These are phyloP conservation scores for Clavispora fructus DNA, from an alignment of 805 yeast species.

Conservation along the genomic window DNA sequence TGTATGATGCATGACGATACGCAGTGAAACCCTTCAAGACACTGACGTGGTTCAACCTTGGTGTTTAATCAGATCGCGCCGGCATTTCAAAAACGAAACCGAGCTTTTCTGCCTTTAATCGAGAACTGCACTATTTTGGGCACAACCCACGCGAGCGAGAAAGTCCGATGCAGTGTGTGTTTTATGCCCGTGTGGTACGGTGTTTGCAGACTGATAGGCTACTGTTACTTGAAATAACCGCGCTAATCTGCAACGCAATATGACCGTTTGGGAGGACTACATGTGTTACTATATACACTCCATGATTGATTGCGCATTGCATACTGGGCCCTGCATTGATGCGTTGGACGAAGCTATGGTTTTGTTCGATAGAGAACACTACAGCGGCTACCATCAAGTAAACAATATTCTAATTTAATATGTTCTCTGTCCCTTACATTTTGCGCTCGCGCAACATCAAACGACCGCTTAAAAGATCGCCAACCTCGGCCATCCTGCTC, in stretches of 20 bases:
- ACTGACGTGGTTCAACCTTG: too few species aligned
- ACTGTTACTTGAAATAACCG: neutral
- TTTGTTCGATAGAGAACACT: neutral
- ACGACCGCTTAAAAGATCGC: slow-evolving; percentile 73
- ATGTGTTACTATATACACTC: neutral
- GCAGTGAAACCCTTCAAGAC: too few species aligned
- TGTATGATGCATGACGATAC: too few species aligned
- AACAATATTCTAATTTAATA: neutral
- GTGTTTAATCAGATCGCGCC: too few species aligned
- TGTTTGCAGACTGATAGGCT: neutral
- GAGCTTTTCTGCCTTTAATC: too few species aligned
- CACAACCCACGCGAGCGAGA: too few species aligned
- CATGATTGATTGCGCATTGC: neutral
- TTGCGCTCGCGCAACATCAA: slow-evolving; percentile 30
- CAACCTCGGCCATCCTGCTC: slow-evolving; percentile 52
- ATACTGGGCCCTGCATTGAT: neutral
- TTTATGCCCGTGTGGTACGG: too few species aligned
- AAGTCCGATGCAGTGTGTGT: too few species aligned
- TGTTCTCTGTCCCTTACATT: neutral
- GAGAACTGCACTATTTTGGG: too few species aligned
- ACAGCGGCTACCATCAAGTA: neutral
- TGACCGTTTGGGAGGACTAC: neutral
- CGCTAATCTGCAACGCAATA: neutral
- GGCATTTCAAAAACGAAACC: too few species aligned
- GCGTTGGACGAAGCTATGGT: neutral